Evolutionary conservation across 345 rosid species (phyloP).

Genomic region (Iberis pinnata): DNA sequence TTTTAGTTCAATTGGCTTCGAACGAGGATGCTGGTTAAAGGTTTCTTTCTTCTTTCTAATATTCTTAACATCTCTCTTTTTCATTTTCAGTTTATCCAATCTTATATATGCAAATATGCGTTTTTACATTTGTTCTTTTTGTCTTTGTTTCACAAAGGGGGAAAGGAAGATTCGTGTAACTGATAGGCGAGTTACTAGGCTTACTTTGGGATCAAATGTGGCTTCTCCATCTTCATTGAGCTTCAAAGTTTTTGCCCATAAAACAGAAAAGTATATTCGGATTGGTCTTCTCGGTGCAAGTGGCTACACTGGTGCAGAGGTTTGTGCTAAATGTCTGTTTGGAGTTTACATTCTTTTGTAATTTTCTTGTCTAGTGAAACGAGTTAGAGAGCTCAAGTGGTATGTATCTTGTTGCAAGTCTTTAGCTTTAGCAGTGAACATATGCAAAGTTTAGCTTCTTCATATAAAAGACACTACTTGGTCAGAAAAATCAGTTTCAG

Average conservation of each 20-base stretch:
- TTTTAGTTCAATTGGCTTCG: conserved; percentile 20
- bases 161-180: conserved; percentile 27
- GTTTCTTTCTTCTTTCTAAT: background rate
- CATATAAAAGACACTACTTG: no score
- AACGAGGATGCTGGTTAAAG: conserved; percentile 29
- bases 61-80: background rate
- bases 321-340: conserved; percentile 21
- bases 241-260: conserved; percentile 29
- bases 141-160: conserved; percentile 13
- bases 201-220: conserved; percentile 31
- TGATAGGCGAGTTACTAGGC: conserved; percentile 28
- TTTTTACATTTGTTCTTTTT: background rate
- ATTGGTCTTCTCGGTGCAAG: conserved; percentile 96
- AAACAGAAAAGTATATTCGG: conserved; percentile 46
- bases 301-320: conserved; percentile 99
- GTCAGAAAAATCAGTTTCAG: no score
- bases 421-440: no score
- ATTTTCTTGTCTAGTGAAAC: background rate
- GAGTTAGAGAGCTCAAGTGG: conserved; percentile 1
- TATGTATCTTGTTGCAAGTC: conserved; percentile 11
- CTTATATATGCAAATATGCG: background rate
- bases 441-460: no score
- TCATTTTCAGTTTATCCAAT: background rate
- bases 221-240: conserved; percentile 35
- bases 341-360: background rate